These are phyloP conservation scores for Eucommia ulmoides DNA, from an alignment of 257 asterid species.

Conservation along the genomic window DNA sequence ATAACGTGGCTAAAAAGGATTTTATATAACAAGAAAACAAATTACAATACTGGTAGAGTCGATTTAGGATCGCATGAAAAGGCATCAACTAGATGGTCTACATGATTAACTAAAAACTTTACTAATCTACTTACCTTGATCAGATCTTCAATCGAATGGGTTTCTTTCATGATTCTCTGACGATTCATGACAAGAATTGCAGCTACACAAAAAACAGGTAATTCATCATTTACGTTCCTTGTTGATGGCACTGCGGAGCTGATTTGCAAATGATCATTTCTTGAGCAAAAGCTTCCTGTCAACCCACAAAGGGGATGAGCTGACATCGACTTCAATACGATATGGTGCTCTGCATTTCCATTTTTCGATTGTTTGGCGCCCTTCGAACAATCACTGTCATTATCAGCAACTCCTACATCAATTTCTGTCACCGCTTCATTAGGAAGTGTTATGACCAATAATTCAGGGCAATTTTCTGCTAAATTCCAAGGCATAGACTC, in stretches of 20 bases:
- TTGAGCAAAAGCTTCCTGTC: slow-evolving; percentile 76
- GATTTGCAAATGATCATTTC: slow-evolving; percentile 38
- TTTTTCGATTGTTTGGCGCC: slow-evolving; percentile 33
- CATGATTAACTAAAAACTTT: slow-evolving; percentile 5
- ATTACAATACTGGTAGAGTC: no score
- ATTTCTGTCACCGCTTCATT: slow-evolving; percentile 37
- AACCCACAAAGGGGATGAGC: slow-evolving; percentile 79
- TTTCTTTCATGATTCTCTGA: slow-evolving; percentile 65
- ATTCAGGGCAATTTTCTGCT: slow-evolving; percentile 63
- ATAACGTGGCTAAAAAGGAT: neutral
- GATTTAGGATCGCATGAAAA: no score
- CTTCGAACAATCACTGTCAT: slow-evolving; percentile 26
- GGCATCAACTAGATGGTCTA: neutral
- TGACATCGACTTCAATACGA: slow-evolving; percentile 40
- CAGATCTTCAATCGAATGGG: slow-evolving; percentile 83
- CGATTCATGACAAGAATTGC: slow-evolving; percentile 90
- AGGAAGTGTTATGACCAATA: slow-evolving; percentile 56
- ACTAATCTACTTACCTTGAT: slow-evolving; percentile 70
- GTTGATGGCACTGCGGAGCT: slow-evolving; percentile 37
- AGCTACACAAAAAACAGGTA: slow-evolving; percentile 93
- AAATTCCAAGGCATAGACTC: slow-evolving; percentile 47
- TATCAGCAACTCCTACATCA: slow-evolving; percentile 43
- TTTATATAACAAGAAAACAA: neutral
- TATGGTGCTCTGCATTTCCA: slow-evolving; percentile 31
- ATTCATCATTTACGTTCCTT: slow-evolving; percentile 74